Conservation (phyloP, 345 rosid species). For the Brassica rapa region DNA sequence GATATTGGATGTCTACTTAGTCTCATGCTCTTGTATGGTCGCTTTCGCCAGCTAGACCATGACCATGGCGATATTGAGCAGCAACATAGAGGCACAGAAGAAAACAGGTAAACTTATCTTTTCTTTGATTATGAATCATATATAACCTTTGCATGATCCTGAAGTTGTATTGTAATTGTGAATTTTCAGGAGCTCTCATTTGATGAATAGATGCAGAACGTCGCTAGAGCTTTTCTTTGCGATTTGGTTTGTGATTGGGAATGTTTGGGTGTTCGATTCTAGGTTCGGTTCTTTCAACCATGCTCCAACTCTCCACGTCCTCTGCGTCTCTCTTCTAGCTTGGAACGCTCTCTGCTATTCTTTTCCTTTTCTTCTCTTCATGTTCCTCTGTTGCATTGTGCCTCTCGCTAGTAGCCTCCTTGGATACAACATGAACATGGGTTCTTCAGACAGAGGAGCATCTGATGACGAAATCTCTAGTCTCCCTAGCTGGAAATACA, state of each 20-base stretch:
- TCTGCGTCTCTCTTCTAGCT: conserved; percentile 85
- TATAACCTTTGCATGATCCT: background rate
- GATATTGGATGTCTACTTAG: conserved; percentile 78
- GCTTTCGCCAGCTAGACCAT: conserved; percentile 58
- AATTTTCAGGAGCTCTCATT: conserved; percentile 57
- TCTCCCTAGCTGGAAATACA: conserved; percentile 82
- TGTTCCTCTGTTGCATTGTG: conserved; percentile 82
- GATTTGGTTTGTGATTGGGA: conserved; percentile 99
- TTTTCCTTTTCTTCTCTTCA: conserved; percentile 85
- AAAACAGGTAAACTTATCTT: conserved; percentile 58
- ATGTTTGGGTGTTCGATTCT: conserved; percentile 96
- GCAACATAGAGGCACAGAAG: conserved; percentile 64
- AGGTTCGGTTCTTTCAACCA: conserved; percentile 73
- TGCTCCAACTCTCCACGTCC: conserved; percentile 85
- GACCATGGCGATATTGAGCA: conserved; percentile 68
- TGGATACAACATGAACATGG: conserved; percentile 94
- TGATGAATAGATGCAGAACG: conserved; percentile 92
- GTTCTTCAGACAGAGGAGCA: conserved; percentile 75
- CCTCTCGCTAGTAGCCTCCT: conserved; percentile 76
- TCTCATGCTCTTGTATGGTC: conserved; percentile 74
- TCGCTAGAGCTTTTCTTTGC: conserved; percentile 96
- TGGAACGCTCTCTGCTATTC: conserved; percentile 95
- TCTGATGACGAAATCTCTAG: conserved; percentile 85
- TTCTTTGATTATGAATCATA: background rate
- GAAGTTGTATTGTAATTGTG: conserved; percentile 18